Percentiles rank a stretch among this genome's conserved stretches.
Conservation (phyloP, 768 basidiomycete genomes). For the Lanmaoa pseudosensibilis region DNA sequence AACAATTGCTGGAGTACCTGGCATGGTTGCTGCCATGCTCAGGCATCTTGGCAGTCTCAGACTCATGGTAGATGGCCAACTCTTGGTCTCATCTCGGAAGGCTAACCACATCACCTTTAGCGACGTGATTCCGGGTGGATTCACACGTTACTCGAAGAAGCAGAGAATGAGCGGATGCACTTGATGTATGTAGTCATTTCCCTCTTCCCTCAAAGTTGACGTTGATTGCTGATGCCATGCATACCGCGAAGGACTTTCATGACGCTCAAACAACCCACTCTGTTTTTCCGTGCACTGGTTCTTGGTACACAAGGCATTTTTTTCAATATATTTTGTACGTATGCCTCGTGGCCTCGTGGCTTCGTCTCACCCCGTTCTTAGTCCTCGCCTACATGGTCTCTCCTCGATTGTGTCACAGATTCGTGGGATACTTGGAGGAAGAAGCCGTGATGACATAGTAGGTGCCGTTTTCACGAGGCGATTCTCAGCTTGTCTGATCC, state of each 20-base stretch:
- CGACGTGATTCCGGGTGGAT: slow-evolving; percentile 75
- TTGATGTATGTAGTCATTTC: slow-evolving; percentile 54
- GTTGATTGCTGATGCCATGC: slow-evolving; percentile 17
- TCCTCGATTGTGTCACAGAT: slow-evolving; percentile 79
- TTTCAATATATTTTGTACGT: slow-evolving; percentile 84
- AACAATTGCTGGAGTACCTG: slow-evolving; percentile 91
- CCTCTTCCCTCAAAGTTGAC: slow-evolving; percentile 9
- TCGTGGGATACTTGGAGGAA: slow-evolving; percentile 91
- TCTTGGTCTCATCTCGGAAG: slow-evolving; percentile 3
- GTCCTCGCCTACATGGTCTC: slow-evolving; percentile 79
- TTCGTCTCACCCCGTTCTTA: slow-evolving; percentile 31
- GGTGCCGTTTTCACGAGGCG: slow-evolving; percentile 31
- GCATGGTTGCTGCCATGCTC: slow-evolving; percentile 89
- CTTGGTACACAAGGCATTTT: slow-evolving; percentile 92
- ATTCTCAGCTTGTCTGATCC: slow-evolving; percentile 19
- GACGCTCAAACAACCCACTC: slow-evolving; percentile 79
- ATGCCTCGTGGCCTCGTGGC: slow-evolving; percentile 11
- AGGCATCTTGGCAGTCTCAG: slow-evolving; percentile 88
- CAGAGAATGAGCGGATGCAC: slow-evolving; percentile 97
- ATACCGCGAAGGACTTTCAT: slow-evolving; percentile 78
- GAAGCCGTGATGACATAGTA: slow-evolving; percentile 93
- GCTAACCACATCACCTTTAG: slow-evolving; percentile 28
- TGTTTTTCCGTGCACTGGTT: slow-evolving; percentile 78
- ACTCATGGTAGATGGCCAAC: slow-evolving; percentile 61
- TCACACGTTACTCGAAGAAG: slow-evolving; percentile 89